Base-by-base conservation (phyloP, 805 yeast species). In the Lipomyces starkeyi region DNA sequence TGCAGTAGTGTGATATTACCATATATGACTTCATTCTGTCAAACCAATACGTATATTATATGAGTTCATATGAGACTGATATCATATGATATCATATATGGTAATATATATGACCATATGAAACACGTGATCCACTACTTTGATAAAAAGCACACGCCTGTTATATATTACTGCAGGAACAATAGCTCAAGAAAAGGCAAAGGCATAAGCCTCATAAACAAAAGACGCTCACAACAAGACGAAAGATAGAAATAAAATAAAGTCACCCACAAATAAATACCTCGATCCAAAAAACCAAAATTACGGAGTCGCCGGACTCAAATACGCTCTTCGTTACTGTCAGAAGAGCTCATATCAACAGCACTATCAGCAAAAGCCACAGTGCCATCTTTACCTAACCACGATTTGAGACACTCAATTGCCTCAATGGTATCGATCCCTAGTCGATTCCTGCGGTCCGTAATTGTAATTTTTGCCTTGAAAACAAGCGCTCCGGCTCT, bases 401-500 rank as follows among this genome's bases (percentile, higher is more conserved):
- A 55, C 37, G 58, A 55, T 32, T 55, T 55, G 20, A 55, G 37
- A 27, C 58, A 55, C 32, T 55, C 58, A 13, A 55, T 27, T 11
- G 58, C 58, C 40, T 22, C 58, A 55, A 6, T 29, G 20, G 20
- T 27, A 7, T 27, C 37, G 27, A 29, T 29, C 9, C 37, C 22
- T 7, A 27, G 58, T 17, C 58, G 43, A 14, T 55, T 55, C 32
- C 58, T 27, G 29, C 3, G 29, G 58, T 55, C 58, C 11, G 58
- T 29, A 14, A 55, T 32, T 8, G 58, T 55, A 32, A 55, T 22
- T 22, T 55, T 55, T 32, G 58, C 58, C 29, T 27, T 55, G 32
- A 55, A 55, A 55, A 55, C 20, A 55, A 32, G 37, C 58, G 37
- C 27, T 55, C 58, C 20, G 58, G 58, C 34, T n/a, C 58, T 22